Percentiles rank a stretch among this genome's conserved stretches.
Conservation (phyloP, 208 protist species). For the Novymonas esmeraldas region DNA sequence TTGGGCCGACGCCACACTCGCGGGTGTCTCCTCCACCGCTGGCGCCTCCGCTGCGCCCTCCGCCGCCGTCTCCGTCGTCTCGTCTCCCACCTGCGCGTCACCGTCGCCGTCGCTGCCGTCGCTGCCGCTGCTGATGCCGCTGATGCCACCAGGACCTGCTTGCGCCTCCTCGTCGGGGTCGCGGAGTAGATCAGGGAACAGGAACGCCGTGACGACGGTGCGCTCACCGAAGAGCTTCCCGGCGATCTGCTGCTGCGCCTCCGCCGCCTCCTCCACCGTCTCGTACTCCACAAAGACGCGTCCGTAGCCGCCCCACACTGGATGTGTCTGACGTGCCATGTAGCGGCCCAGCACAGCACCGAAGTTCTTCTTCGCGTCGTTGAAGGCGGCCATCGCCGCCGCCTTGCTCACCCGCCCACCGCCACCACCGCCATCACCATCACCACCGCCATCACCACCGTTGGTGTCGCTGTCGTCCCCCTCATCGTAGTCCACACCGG, state of each 20-base stretch:
- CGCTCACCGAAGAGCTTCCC: slow-evolving; percentile 83
- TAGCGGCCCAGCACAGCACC: slow-evolving; percentile 55
- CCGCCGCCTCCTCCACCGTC: slow-evolving; percentile 81
- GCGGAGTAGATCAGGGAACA: slow-evolving; percentile 84
- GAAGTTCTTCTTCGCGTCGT: slow-evolving; percentile 54
- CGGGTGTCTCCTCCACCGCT: background rate
- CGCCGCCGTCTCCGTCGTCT: background rate
- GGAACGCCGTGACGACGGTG: slow-evolving; percentile 91
- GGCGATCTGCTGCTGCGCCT: slow-evolving; percentile 80
- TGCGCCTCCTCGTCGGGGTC: slow-evolving; percentile 35
- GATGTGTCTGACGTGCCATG: slow-evolving; percentile 66
- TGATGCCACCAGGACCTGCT: too few relatives aligned
- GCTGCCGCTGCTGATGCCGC: background rate
- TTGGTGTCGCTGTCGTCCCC: too few relatives aligned
- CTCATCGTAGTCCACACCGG: slow-evolving; percentile 31
- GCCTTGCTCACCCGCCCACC: slow-evolving; percentile 29
- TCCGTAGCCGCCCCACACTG: slow-evolving; percentile 82
- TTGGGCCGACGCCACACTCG: too few relatives aligned
- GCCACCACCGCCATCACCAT: too few relatives aligned
- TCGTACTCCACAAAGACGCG: slow-evolving; percentile 89
- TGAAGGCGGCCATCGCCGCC: slow-evolving; percentile 46
- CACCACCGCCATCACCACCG: too few relatives aligned
- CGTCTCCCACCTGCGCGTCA: background rate
- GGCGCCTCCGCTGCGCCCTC: background rate
- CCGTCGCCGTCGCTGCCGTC: slow-evolving; percentile 1